Conservation (phyloP, 192 early-diverging fungal genomes). For the Linnemannia elongata region DNA sequence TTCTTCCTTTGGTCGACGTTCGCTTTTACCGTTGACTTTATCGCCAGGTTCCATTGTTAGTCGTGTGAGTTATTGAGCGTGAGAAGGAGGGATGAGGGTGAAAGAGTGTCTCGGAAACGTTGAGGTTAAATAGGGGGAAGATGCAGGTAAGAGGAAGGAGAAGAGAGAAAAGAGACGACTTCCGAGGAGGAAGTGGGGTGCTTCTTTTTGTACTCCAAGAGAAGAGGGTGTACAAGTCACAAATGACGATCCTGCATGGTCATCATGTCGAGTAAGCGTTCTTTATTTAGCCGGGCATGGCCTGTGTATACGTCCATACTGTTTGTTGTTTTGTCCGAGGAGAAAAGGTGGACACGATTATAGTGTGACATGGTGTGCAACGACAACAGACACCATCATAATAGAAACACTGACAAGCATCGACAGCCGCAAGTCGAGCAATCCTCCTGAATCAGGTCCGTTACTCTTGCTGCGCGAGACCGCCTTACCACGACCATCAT, state of each 20-base stretch:
- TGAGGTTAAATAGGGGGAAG: neutral
- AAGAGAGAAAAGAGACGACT: neutral
- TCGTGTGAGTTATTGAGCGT: slow-evolving; percentile 1
- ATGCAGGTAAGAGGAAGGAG: no score
- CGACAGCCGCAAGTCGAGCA: neutral
- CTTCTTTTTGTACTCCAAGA: neutral
- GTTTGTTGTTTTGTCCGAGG: neutral
- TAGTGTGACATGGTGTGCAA: neutral
- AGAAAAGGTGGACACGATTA: neutral
- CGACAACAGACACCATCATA: neutral
- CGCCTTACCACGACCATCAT: neutral
- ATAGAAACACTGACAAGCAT: neutral
- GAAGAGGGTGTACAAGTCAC: neutral
- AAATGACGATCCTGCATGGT: neutral
- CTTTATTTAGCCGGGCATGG: neutral
- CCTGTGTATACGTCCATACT: neutral
- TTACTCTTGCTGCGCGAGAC: neutral
- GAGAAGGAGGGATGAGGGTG: neutral
- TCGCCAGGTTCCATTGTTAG: slow-evolving; percentile 50
- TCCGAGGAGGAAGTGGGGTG: neutral
- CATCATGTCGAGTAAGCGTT: neutral
- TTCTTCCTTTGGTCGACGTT: neutral
- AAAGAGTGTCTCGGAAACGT: neutral
- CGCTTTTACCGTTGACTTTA: slow-evolving; percentile 48
- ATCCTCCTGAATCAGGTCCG: neutral